Percentiles rank a stretch among this genome's conserved stretches.
These are phyloP conservation scores for Pseudogymnoascus sp. DNA, from an alignment of 2,329 filamentous ascomycete species.

Conservation along the genomic window DNA sequence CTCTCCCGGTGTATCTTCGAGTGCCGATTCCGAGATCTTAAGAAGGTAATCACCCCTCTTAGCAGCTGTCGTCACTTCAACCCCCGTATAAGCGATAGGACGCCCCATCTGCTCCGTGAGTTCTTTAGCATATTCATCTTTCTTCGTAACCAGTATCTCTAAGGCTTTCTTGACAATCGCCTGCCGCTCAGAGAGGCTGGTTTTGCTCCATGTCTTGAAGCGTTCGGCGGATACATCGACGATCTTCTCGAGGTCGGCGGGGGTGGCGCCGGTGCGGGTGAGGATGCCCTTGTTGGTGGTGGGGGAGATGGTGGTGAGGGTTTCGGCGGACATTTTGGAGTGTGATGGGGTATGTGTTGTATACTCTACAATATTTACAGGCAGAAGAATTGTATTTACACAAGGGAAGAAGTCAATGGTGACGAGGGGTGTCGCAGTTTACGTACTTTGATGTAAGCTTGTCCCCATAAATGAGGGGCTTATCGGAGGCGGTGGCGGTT, in stretches of 20 bases:
- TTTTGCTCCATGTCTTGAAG: constrained; percentile 71
- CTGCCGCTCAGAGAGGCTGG: constrained; percentile 68
- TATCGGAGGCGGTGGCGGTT: constrained; percentile 6
- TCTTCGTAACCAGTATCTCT: constrained; percentile 59
- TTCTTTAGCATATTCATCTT: constrained; percentile 77
- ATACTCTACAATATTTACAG: not conserved
- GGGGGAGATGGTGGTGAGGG: constrained; percentile 77
- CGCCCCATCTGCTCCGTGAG: constrained; percentile 93
- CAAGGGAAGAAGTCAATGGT: not conserved
- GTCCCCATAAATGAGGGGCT: constrained; percentile 12
- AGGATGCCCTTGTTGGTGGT: constrained; percentile 80
- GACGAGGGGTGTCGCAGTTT: not conserved
- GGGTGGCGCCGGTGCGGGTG: constrained; percentile 67
- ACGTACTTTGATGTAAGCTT: not conserved
- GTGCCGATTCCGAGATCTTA: constrained; percentile 70
- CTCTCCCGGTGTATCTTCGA: constrained; percentile 77
- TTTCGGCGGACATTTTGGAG: constrained; percentile 54
- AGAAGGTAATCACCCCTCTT: constrained; percentile 80
- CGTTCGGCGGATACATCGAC: constrained; percentile 66
- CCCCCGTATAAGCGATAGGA: constrained; percentile 79
- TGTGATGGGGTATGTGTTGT: not conserved
- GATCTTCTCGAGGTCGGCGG: constrained; percentile 64
- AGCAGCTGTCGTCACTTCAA: constrained; percentile 78
- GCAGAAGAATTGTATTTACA: not conserved
- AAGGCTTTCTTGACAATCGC: constrained; percentile 76